These are phyloP conservation scores for Ceratobasidium sp. DNA, from an alignment of 1,284 basidiomycete species.

Conservation along the genomic window DNA sequence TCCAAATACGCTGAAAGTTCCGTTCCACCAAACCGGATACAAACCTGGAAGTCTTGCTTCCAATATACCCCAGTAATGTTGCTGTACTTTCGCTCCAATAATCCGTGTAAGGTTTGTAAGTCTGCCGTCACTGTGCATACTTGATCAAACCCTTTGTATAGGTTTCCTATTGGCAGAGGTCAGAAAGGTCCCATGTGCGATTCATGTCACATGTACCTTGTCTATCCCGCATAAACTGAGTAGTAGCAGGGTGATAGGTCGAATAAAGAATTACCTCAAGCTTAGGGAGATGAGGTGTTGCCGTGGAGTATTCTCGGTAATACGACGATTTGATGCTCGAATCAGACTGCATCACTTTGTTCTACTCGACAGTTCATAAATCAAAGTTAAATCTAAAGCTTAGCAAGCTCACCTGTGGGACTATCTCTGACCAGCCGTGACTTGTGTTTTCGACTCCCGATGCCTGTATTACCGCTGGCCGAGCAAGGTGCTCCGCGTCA, in stretches of 20 bases:
- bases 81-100: not conserved
- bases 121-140: not conserved
- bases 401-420: not conserved
- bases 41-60: not conserved
- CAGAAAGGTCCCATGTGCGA: not conserved
- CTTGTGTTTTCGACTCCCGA: not conserved
- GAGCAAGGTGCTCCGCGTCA: not conserved
- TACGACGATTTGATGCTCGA: not conserved
- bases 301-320: no score
- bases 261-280: not conserved
- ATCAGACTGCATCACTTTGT: not conserved
- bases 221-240: not conserved
- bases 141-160: not conserved
- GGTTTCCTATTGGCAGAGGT: not conserved
- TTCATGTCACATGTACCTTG: not conserved
- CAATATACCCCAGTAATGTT: not conserved
- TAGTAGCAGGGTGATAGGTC: not conserved
- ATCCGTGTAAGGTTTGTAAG: not conserved
- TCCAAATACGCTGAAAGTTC: conserved; percentile 5
- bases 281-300: not conserved
- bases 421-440: conserved; percentile 15
- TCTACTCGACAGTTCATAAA: not conserved
- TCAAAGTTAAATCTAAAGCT: not conserved
- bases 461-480: not conserved
- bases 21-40: conserved; percentile 15